phyloP scores from a whole-genome alignment of 805 yeast species.

The Lachancea waltii region DNA sequence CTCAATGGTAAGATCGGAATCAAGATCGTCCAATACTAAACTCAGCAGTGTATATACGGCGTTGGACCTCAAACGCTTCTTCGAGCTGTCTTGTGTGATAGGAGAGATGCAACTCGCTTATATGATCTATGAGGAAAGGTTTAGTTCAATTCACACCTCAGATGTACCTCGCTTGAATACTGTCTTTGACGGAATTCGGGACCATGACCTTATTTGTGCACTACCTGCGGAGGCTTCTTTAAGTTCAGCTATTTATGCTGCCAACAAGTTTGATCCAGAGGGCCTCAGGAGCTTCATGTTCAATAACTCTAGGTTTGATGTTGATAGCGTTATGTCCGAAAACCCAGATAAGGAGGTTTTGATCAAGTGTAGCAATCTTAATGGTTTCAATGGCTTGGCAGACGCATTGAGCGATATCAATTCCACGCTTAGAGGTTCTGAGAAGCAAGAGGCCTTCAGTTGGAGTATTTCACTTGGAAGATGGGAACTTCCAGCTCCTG shows the following conservation, averaged over 20 bases:
- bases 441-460: conserved; percentile 36
- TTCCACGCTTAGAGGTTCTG: conserved; percentile 1
- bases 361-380: conserved; percentile 38
- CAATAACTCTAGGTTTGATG: conserved; percentile 51
- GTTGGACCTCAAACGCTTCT: conserved; percentile 16
- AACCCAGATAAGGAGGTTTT: conserved; percentile 8
- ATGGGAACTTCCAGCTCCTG: conserved; percentile 65
- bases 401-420: conserved; percentile 34
- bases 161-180: conserved; percentile 5
- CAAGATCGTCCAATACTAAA: conserved; percentile 11
- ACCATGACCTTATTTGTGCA: conserved; percentile 59
- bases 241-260: conserved; percentile 41
- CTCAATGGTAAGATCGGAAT: conserved; percentile 26
- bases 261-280: conserved; percentile 31
- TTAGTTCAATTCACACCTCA: background rate
- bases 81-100: conserved; percentile 18
- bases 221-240: conserved; percentile 54
- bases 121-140: conserved; percentile 33
- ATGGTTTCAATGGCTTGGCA: conserved; percentile 57
- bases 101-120: conserved; percentile 30
- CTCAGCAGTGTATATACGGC: conserved; percentile 17
- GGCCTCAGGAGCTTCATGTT: conserved; percentile 43
- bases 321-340: background rate
- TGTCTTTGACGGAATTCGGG: conserved; percentile 51
- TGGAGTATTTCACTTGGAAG: conserved; percentile 72